Evolutionary conservation across 148 eudicot genomes (phyloP).

Genomic region (Suaeda aralocaspica): DNA sequence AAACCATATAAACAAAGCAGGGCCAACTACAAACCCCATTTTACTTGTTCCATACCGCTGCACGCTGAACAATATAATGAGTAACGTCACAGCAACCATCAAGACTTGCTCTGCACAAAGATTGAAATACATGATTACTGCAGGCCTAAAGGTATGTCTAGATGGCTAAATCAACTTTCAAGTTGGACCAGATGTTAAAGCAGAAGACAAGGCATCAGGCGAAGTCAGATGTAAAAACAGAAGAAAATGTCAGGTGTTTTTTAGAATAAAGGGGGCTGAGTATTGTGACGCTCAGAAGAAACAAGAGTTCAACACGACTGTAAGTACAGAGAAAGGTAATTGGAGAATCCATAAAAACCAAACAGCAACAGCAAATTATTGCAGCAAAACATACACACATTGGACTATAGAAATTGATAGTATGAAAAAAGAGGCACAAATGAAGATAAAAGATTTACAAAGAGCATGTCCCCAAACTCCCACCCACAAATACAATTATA

Average conservation of each 20-base stretch:
- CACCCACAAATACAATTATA: too few relatives aligned
- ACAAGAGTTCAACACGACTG: neutral
- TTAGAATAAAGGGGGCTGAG: too few relatives aligned
- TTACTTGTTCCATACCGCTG: constrained; percentile 95
- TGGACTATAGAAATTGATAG: neutral
- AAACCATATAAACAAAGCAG: constrained; percentile 93
- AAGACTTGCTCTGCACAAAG: constrained; percentile 69
- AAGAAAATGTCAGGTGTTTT: too few relatives aligned
- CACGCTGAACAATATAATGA: constrained; percentile 79
- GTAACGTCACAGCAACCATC: constrained; percentile 84
- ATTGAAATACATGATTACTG: constrained; percentile 13
- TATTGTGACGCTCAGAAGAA: too few relatives aligned
- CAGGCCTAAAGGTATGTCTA: neutral
- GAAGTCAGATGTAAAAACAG: too few relatives aligned
- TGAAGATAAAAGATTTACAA: neutral
- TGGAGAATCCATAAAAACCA: neutral
- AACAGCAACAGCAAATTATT: neutral
- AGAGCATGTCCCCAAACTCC: too few relatives aligned
- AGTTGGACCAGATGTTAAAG: too few relatives aligned
- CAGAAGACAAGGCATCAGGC: too few relatives aligned
- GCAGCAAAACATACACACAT: too few relatives aligned
- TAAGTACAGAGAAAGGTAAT: neutral
- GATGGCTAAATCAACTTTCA: neutral
- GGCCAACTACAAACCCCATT: constrained; percentile 92
- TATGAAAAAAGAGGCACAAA: neutral